A percentile compares a stretch with the other conserved stretches of the same genome.
Evolutionary conservation across 495 filamentous ascomycete genomes (phyloP).

Genomic region (Parathielavia hyrcaniae): DNA sequence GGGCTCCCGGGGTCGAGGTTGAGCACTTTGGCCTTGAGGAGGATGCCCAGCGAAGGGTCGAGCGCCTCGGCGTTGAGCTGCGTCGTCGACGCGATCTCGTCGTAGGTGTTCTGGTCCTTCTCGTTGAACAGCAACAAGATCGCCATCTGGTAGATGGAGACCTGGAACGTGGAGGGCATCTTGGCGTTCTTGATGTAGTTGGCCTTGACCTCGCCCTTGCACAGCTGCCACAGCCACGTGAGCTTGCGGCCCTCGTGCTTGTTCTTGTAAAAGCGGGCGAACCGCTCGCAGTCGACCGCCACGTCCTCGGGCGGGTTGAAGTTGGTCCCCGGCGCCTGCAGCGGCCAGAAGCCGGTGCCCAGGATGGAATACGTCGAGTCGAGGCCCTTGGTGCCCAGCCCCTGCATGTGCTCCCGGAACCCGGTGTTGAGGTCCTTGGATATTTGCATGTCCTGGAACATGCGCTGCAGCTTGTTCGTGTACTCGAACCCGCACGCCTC

Average conservation of each 20-base stretch:
- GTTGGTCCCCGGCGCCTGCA: slow-evolving; percentile 72
- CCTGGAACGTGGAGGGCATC: slow-evolving; percentile 92
- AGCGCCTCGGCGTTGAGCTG: slow-evolving; percentile 70
- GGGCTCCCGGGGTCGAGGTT: slow-evolving; percentile 55
- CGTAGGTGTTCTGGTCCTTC: slow-evolving; percentile 72
- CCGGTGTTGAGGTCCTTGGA: slow-evolving; percentile 90
- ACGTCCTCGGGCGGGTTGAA: slow-evolving; percentile 85
- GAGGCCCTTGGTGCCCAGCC: slow-evolving; percentile 42
- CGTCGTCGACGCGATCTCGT: slow-evolving; percentile 77
- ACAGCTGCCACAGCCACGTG: slow-evolving; percentile 96
- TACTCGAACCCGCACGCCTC: slow-evolving; percentile 98
- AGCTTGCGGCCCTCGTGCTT: slow-evolving; percentile 96
- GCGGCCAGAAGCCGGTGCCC: slow-evolving; percentile 96
- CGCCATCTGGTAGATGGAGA: slow-evolving; percentile 96
- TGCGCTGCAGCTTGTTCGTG: slow-evolving; percentile 97
- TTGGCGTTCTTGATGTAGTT: slow-evolving; percentile 86
- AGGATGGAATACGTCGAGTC: slow-evolving; percentile 82
- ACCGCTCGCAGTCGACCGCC: slow-evolving; percentile 77
- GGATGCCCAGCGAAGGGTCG: slow-evolving; percentile 74
- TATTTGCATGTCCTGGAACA: slow-evolving; percentile 99
- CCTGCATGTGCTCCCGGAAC: slow-evolving; percentile 60
- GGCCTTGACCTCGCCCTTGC: slow-evolving; percentile 92
- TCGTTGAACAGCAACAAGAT: slow-evolving; percentile 97
- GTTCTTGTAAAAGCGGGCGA: slow-evolving; percentile 84
- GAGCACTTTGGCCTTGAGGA: slow-evolving; percentile 88